Evolutionary conservation across 2,329 filamentous ascomycete genomes (phyloP), one percentile per base, ranked within the genome.

Genomic region (Cordyceps militaris): DNA sequence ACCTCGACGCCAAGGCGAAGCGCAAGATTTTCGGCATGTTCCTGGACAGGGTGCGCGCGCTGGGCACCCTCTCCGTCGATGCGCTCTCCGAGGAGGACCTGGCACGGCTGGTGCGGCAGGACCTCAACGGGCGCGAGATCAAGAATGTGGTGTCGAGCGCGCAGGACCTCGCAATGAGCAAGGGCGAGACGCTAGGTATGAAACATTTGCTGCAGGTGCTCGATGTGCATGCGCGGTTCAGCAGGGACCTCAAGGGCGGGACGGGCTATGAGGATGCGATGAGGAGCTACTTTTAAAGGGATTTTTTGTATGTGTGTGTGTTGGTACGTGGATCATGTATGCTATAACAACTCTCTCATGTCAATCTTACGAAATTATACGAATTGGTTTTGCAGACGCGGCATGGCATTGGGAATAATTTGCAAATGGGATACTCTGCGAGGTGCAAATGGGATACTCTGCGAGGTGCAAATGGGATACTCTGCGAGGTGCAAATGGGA

Each of bases 101-200:
- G 61, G 81, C 84, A 49, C 70, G 74, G 42, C 75, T 96, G 21
- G 83, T 87, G 1, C 80, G 85, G 53, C 82, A 87, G 66, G 84
- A 85, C 38, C 77, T 82, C 59, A 82, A 82, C 60, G 80, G 80
- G 11, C 74, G 79, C 19, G 77, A 92, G 81, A 96, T 95, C 78
- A 95, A 96, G 76, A 96, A 96, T 69, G 86, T 87, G 11, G 86
- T 96, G 50, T 83, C 88, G 57, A 92, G 89, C 0, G 89, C 89
- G 2, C 90, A 95, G 71, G 88, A 88, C 0, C 78, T 96, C 16
- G 90, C 91, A 1, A 80, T 93, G 46, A 88, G 89, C 62, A 88
- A 91, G 69, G 77, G 81, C 26, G 81, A 86, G 59, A 76, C 82
- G 3, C 79, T 96, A 32, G 82, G 82, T 56, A 91, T 96, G 87